Evolutionary conservation across 306 rosid genomes (phyloP).

Genomic region (Cucumis hystrix): DNA sequence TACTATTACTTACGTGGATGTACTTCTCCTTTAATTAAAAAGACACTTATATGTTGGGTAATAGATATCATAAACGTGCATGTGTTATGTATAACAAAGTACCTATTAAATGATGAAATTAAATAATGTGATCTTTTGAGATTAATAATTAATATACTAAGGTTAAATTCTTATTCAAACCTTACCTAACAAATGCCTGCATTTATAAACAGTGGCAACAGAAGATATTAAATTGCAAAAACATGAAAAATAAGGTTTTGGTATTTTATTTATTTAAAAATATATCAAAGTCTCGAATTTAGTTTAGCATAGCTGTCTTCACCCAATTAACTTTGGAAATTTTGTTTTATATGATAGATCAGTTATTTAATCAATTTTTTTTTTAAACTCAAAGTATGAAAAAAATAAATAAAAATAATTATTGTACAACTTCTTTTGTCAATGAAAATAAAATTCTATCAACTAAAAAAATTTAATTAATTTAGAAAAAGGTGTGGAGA

Average conservation of each 20-base stretch:
- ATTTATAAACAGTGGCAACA: neutral
- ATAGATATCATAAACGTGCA: neutral
- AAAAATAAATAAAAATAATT: neutral
- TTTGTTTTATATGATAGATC: neutral
- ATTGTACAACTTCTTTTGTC: neutral
- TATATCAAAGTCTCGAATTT: neutral
- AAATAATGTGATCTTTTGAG: neutral
- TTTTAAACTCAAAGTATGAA: too few species aligned
- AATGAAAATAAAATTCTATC: neutral
- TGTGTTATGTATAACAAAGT: neutral
- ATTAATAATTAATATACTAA: neutral
- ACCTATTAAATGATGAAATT: neutral
- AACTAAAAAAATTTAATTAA: neutral
- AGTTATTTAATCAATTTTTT: too few species aligned
- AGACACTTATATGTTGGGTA: neutral
- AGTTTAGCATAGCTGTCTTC: neutral
- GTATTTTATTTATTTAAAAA: too few species aligned
- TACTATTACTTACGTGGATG: neutral
- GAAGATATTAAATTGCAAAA: neutral
- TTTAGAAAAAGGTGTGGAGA: too few species aligned
- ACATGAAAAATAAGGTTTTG: neutral
- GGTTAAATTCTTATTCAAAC: neutral
- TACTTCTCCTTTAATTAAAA: neutral
- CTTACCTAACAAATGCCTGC: neutral
- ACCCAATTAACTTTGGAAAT: neutral